These are phyloP conservation scores for Solanum boliviense DNA, from an alignment of 257 asterid genomes.

Conservation along the genomic window DNA sequence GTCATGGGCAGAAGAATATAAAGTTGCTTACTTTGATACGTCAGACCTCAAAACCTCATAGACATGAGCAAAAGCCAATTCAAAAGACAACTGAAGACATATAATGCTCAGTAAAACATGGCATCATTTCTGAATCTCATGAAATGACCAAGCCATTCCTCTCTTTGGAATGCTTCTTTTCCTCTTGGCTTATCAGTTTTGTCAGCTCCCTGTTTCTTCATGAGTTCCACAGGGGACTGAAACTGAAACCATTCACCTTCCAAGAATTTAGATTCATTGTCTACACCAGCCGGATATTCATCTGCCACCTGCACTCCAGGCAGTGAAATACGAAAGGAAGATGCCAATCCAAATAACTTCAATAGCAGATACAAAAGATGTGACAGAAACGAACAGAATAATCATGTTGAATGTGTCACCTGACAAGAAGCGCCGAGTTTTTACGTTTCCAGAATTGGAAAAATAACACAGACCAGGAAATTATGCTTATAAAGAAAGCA, in stretches of 20 bases:
- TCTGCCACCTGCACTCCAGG: constrained; percentile 56
- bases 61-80: too few relatives aligned
- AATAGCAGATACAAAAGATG: background rate
- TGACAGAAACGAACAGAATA: background rate
- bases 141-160: constrained; percentile 71
- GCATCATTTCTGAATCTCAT: too few relatives aligned
- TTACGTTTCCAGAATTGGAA: constrained; percentile 97
- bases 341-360: background rate
- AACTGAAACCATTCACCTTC: constrained; percentile 26
- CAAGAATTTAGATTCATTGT: constrained; percentile 31
- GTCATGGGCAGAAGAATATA: too few relatives aligned
- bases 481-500: constrained; percentile 56
- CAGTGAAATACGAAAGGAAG: background rate
- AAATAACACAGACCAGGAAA: constrained; percentile 80
- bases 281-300: constrained; percentile 35
- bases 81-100: too few relatives aligned
- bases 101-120: too few relatives aligned
- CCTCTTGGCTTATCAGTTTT: constrained; percentile 39
- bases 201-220: constrained; percentile 45
- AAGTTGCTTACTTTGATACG: too few relatives aligned
- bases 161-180: constrained; percentile 61
- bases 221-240: constrained; percentile 30
- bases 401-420: constrained; percentile 25
- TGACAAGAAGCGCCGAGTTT: constrained; percentile 59
- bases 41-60: too few relatives aligned